Evolutionary conservation across 768 basidiomycete species (phyloP).

Genomic region (Brasilioporus rufonigricans): DNA sequence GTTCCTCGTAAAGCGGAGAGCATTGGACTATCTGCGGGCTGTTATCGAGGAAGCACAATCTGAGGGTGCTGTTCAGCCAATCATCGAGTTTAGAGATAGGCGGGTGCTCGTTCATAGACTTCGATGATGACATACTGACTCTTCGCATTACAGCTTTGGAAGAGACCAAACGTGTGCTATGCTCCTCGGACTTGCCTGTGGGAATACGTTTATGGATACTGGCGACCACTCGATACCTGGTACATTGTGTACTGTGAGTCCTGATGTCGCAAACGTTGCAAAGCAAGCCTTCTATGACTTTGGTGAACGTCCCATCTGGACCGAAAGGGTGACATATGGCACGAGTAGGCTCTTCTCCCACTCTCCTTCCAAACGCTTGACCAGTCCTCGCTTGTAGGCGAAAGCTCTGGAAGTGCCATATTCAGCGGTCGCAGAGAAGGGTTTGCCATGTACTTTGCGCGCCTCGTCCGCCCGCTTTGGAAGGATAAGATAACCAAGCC

Average conservation of each 20-base stretch:
- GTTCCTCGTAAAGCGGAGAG: constrained; percentile 75
- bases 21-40: constrained; percentile 80
- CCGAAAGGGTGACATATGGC: constrained; percentile 75
- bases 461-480: constrained; percentile 87
- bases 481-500: constrained; percentile 68
- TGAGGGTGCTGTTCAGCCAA: constrained; percentile 72
- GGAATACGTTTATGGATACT: constrained; percentile 74
- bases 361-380: neutral
- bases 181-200: constrained; percentile 82
- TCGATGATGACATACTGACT: constrained; percentile 1
- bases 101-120: constrained; percentile 26
- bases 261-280: constrained; percentile 68
- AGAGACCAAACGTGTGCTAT: constrained; percentile 91
- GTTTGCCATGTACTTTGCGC: constrained; percentile 80
- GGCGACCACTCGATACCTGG: constrained; percentile 45
- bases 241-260: constrained; percentile 48
- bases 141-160: constrained; percentile 61
- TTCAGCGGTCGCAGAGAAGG: constrained; percentile 91
- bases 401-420: constrained; percentile 67
- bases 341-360: constrained; percentile 45
- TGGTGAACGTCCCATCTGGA: constrained; percentile 81
- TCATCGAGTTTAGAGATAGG: constrained; percentile 83
- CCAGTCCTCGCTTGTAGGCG: constrained; percentile 38
- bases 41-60: constrained; percentile 81
- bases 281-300: constrained; percentile 87